Evolutionary conservation across 2,329 filamentous ascomycete species (phyloP).

Genomic region (Exophiala sideris): DNA sequence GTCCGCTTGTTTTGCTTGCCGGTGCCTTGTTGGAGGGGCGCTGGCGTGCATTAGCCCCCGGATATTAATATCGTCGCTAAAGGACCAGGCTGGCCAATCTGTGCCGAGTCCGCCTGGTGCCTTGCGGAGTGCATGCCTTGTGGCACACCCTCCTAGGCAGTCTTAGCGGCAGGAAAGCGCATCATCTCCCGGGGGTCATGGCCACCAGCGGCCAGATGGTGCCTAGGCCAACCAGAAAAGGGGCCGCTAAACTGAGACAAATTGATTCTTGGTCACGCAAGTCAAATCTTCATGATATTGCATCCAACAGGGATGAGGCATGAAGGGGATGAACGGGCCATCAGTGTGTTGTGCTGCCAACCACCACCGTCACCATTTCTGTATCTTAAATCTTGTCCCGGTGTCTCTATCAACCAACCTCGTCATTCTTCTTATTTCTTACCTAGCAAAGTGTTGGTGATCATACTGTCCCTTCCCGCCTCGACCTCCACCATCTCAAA

Average conservation of each 20-base stretch:
- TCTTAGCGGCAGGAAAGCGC: too few relatives aligned
- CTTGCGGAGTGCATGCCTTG: too few relatives aligned
- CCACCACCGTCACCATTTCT: slow-evolving; percentile 3
- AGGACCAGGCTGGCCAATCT: background rate
- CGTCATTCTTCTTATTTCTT: slow-evolving; percentile 6
- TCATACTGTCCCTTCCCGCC: background rate
- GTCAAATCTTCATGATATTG: background rate
- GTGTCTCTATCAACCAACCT: slow-evolving; percentile 11
- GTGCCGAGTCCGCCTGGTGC: background rate
- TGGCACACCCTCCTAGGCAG: too few relatives aligned
- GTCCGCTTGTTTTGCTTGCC: background rate
- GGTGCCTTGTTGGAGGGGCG: slow-evolving; percentile 12
- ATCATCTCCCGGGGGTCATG: slow-evolving; percentile 2
- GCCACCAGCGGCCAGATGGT: too few relatives aligned
- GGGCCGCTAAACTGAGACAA: slow-evolving; percentile 23
- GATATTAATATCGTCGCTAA: slow-evolving; percentile 23
- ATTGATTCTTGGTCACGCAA: slow-evolving; percentile 3
- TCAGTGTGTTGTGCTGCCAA: slow-evolving; percentile 9
- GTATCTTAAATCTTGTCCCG: background rate
- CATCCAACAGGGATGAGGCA: too few relatives aligned
- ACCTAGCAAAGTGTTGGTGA: background rate
- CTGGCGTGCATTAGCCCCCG: slow-evolving; percentile 15
- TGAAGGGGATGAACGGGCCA: background rate
- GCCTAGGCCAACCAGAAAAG: slow-evolving; percentile 4
- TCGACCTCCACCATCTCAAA: background rate